These are phyloP conservation scores for Neonectria coccinea DNA, from an alignment of 2,329 filamentous ascomycete genomes.

Conservation along the genomic window DNA sequence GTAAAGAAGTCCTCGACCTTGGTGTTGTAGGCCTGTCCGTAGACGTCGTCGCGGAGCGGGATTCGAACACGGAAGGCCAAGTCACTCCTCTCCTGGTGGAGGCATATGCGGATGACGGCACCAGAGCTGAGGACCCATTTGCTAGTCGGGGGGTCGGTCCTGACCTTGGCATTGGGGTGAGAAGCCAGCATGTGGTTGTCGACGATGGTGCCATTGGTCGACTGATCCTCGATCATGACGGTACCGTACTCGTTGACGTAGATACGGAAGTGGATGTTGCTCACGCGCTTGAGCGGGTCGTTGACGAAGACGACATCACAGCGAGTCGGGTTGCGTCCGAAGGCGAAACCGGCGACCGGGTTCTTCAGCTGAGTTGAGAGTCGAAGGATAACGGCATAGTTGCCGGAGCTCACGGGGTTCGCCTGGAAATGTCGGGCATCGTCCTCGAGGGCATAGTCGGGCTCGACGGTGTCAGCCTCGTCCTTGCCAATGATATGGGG, in stretches of 20 bases:
- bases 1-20: constrained; percentile 78
- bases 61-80: constrained; percentile 88
- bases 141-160: constrained; percentile 49
- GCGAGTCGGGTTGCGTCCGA: constrained; percentile 78
- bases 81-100: constrained; percentile 65
- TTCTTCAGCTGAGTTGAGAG: constrained; percentile 80
- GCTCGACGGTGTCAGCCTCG: constrained; percentile 61
- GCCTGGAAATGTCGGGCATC: constrained; percentile 59
- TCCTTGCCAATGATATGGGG: constrained; percentile 63
- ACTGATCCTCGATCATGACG: constrained; percentile 92
- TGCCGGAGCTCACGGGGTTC: constrained; percentile 61
- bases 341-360: constrained; percentile 79
- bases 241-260: constrained; percentile 87
- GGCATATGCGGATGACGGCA: constrained; percentile 77
- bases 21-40: constrained; percentile 72
- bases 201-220: constrained; percentile 95
- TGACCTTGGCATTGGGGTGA: constrained; percentile 52
- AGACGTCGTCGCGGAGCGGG: constrained; percentile 76
- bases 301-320: constrained; percentile 79
- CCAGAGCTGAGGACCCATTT: constrained; percentile 77
- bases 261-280: constrained; percentile 96
- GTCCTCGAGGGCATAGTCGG: constrained; percentile 65
- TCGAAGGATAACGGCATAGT: constrained; percentile 80
- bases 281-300: constrained; percentile 79
- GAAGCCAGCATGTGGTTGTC: constrained; percentile 74